A percentile compares a stretch with the other conserved stretches of the same genome.
Evolutionary conservation across 129 eudicot genomes (phyloP).

Genomic region (Cynara cardunculus): DNA sequence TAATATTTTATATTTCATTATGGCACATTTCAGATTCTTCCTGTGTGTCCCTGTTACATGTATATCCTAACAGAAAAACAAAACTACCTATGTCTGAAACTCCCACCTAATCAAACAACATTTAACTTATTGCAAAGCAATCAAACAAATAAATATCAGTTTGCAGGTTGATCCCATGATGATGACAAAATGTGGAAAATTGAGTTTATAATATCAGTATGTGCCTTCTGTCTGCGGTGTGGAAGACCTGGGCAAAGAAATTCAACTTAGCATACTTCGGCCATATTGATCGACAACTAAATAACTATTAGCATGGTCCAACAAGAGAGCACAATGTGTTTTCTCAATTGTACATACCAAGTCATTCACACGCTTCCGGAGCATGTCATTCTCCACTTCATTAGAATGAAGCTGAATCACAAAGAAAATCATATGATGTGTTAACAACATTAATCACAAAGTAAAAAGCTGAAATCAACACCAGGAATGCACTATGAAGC

Average conservation of each 20-base stretch:
- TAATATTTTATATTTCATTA: background rate
- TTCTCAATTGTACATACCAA: slow-evolving; percentile 44
- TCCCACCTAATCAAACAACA: background rate
- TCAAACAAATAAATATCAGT: background rate
- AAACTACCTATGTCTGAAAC: background rate
- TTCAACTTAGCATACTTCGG: background rate
- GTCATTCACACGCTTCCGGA: slow-evolving; percentile 59
- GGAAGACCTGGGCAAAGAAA: background rate
- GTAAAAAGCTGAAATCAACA: background rate
- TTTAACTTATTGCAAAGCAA: background rate
- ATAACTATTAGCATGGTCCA: background rate
- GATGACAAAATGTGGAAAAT: background rate
- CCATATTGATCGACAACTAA: background rate
- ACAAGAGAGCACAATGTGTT: background rate
- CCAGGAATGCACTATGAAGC: background rate
- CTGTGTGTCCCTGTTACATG: background rate
- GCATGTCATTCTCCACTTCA: slow-evolving; percentile 59
- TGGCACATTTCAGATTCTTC: background rate
- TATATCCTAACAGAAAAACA: background rate
- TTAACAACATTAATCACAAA: background rate
- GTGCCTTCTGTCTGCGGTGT: background rate
- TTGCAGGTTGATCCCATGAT: background rate
- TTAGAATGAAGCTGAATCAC: slow-evolving; percentile 62
- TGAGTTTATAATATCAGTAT: background rate
- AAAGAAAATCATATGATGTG: background rate